Conservation (phyloP, 2,329 filamentous ascomycete species). For the Paraphoma chrysanthemicola region DNA sequence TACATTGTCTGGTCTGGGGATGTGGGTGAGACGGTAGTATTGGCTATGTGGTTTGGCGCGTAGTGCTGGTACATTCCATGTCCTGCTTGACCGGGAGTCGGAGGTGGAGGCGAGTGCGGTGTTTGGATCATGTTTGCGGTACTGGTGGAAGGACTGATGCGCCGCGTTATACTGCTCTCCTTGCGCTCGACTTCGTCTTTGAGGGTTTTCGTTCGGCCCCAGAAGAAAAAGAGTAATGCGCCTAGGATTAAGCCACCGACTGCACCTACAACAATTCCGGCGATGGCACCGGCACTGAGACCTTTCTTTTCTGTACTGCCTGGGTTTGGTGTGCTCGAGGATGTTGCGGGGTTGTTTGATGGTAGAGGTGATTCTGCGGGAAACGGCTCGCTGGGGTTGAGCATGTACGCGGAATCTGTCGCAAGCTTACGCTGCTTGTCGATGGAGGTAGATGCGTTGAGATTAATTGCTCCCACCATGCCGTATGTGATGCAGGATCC, state of each 20-base stretch:
- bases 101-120: neutral
- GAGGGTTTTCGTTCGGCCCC: conserved; percentile 28
- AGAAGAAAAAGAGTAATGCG: conserved; percentile 36
- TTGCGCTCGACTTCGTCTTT: conserved; percentile 32
- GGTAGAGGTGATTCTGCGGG: conserved; percentile 28
- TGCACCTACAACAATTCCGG: conserved; percentile 66
- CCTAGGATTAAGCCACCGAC: conserved; percentile 25
- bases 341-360: neutral
- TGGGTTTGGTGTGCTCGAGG: neutral
- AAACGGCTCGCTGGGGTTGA: conserved; percentile 44
- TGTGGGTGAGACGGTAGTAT: neutral
- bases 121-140: conserved; percentile 1
- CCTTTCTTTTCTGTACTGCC: conserved; percentile 1
- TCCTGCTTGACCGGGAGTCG: neutral
- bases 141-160: neutral
- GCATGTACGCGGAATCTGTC: conserved; percentile 32
- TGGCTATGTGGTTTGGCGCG: neutral
- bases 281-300: conserved; percentile 49
- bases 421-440: conserved; percentile 32
- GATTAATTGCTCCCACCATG: conserved; percentile 81
- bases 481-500: conserved; percentile 68
- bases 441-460: conserved; percentile 39
- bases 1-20: neutral
- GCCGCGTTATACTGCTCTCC: conserved; percentile 15
- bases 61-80: neutral